Base-by-base conservation (phyloP, 176 grass and related monocot genomes). In the Tillandsia leiboldiana region DNA sequence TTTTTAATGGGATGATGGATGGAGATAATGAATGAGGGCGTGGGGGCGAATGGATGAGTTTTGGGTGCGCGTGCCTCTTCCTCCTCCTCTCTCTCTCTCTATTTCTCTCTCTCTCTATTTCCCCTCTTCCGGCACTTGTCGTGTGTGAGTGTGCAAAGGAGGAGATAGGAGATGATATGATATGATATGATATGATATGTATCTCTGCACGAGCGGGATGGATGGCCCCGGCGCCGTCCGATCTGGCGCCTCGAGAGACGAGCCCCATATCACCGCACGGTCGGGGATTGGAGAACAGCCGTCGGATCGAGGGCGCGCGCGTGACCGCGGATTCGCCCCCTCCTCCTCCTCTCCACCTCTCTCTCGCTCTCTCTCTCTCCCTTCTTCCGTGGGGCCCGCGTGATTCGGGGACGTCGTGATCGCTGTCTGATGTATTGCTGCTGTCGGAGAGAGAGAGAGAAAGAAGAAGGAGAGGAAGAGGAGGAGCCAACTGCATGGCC, bases 11-110 rank as follows among this genome's bases (percentile, higher is more conserved):
- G 33, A 54, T 6, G n/a, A 54, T 51, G 14, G 69, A 53, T 29
- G 71, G 73, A 61, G 42, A 63, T 78, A 71, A 62, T 27, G 52
- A 29, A 62, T n/a, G 77, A 64, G 28, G 77, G 77, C 77, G 77
- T 79, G 77, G 77, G 77, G 51, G 27, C 47, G 51, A 59, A 1
- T 79, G 68, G 77, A 79, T 79, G 29, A 70, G 54, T 53, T 79
- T 79, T 79, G 52, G 77, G 57, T 51, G 67, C 77, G 77, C 77
- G 77, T 79, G 77, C 77, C 48, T n/a, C 48, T n/a, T 26, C 9
- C 29, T 2, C 0, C 53, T 22, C 67, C 20, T 61, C 53, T 62
- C 18, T 2, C 5, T 33, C 50, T 7, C 1, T 7, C 4, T 70
- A 54, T 66, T 56, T 71, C 62, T 69, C 13, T 18, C 61, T 63